Evolutionary conservation across 169 alveolate genomes (phyloP).

Genomic region (Plasmodium berghei): DNA sequence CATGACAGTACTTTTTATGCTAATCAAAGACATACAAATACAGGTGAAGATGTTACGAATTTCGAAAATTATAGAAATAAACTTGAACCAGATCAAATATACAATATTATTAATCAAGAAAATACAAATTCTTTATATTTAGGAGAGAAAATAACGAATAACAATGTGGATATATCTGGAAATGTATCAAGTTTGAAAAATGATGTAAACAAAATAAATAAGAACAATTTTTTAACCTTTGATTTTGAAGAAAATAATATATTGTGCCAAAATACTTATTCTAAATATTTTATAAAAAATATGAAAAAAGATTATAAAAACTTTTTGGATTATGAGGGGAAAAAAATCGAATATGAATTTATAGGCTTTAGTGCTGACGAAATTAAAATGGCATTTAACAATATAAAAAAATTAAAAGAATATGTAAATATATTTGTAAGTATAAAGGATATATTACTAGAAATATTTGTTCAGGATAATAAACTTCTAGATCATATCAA

Average conservation of each 20-base stretch:
- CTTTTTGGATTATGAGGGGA: slow-evolving; percentile 48
- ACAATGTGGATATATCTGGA: neutral
- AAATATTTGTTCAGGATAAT: slow-evolving; percentile 71
- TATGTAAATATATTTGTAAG: slow-evolving; percentile 75
- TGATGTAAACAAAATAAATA: neutral
- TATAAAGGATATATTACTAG: slow-evolving; percentile 69
- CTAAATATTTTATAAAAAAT: slow-evolving; percentile 50
- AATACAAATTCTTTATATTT: neutral
- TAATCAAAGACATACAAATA: too few species aligned
- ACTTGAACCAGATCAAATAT: too few species aligned
- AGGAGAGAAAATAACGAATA: too few species aligned
- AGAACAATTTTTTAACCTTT: slow-evolving; percentile 12
- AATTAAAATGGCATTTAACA: slow-evolving; percentile 63
- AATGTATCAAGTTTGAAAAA: neutral
- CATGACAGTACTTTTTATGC: neutral
- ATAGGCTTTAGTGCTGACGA: slow-evolving; percentile 68
- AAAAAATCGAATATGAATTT: slow-evolving; percentile 72
- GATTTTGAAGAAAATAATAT: slow-evolving; percentile 48
- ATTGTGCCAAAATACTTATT: slow-evolving; percentile 56
- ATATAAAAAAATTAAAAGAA: slow-evolving; percentile 64
- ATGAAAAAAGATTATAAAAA: slow-evolving; percentile 64
- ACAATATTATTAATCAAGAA: too few species aligned
- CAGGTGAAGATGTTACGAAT: neutral
- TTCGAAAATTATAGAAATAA: neutral
- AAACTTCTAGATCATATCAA: slow-evolving; percentile 56